Evolutionary conservation across 2,329 filamentous ascomycete genomes (phyloP).

Genomic region (Paraphoma sp.): DNA sequence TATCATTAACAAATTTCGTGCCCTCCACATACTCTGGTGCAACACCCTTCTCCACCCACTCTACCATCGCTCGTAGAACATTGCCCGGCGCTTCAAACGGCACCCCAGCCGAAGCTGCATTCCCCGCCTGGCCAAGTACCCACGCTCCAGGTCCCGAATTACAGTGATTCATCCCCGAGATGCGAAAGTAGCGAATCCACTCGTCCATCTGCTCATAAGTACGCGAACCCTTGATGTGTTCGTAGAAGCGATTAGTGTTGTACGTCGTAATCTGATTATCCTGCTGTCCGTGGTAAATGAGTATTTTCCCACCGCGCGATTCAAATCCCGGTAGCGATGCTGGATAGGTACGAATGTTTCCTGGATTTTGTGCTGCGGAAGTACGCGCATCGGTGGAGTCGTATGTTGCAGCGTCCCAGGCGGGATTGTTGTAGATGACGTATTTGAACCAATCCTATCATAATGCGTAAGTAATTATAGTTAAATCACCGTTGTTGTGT

Average conservation of each 20-base stretch:
- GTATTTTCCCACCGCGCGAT: conserved; percentile 51
- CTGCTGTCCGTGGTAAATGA: conserved; percentile 53
- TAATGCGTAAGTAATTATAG: not conserved
- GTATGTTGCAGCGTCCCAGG: conserved; percentile 28
- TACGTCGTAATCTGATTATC: conserved; percentile 54
- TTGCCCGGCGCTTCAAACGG: conserved; percentile 22
- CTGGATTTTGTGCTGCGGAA: conserved; percentile 44
- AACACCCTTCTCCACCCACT: conserved; percentile 50
- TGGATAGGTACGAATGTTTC: conserved; percentile 45
- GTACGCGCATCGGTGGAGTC: conserved; percentile 28
- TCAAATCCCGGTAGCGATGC: conserved; percentile 41
- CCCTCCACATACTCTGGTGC: conserved; percentile 47
- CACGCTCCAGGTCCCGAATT: conserved; percentile 54
- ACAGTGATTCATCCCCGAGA: conserved; percentile 62
- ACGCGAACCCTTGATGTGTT: conserved; percentile 41
- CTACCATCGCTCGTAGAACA: conserved; percentile 51
- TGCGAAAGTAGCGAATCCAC: conserved; percentile 58
- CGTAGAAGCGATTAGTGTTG: conserved; percentile 55
- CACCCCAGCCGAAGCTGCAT: conserved; percentile 22
- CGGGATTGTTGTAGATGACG: conserved; percentile 50
- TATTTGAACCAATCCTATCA: conserved; percentile 53
- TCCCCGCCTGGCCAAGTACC: conserved; percentile 34
- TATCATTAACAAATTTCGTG: conserved; percentile 47
- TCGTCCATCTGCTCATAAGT: conserved; percentile 21
- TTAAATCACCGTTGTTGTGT: not conserved